Base-by-base conservation (phyloP, 2,329 filamentous ascomycete genomes). In the Aspergillus piperis region DNA sequence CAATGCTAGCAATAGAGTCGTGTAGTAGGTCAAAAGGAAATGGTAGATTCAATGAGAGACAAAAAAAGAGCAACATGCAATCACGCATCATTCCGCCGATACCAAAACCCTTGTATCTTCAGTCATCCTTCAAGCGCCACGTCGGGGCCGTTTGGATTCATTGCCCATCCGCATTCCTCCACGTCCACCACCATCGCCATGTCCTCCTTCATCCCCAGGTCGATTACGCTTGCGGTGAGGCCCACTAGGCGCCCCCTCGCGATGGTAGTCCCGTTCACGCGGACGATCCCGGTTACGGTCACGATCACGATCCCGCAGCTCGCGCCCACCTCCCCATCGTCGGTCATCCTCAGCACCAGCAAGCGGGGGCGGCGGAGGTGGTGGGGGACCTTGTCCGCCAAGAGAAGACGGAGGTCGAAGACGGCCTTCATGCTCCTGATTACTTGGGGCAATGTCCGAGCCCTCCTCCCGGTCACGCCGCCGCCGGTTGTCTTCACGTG, bases 81-180 rank as follows among this genome's bases (percentile, higher is more conserved):
- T 15, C 39, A 54, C 52, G 30, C 5, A 44, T 21, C 41, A 21
- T 36, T 55, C 39, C 39, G n/a, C 53, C 7, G 19, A 3, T 25
- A 21, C 27, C 27, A 41, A 19, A 32, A 17, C 51, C 60, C 27
- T 15, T 36, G 11, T 13, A 55, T 32, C 25, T 11, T 25, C 21
- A 0, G 1, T 30, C 30, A 6, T 36, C n/a, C 27, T 42, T 74
- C 64, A 77, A 25, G 66, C 66, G 52, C 77, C 77, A 54, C 77
- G 73, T 59, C 77, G 75, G 49, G 74, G 70, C 47, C 77, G 74
- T 64, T 80, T 80, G 62, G 66, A 78, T 13, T 80, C 77, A 57
- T 71, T 71, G 13, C 75, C 73, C 64, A 72, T 73, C n/a, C 77
- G 68, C 58, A 69, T 71, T n/a, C 75, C 77, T 41, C 74, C 71